Evolutionary conservation across 257 asterid genomes (phyloP), one percentile per base, ranked within the genome.

Genomic region (Capsicum chinense): DNA sequence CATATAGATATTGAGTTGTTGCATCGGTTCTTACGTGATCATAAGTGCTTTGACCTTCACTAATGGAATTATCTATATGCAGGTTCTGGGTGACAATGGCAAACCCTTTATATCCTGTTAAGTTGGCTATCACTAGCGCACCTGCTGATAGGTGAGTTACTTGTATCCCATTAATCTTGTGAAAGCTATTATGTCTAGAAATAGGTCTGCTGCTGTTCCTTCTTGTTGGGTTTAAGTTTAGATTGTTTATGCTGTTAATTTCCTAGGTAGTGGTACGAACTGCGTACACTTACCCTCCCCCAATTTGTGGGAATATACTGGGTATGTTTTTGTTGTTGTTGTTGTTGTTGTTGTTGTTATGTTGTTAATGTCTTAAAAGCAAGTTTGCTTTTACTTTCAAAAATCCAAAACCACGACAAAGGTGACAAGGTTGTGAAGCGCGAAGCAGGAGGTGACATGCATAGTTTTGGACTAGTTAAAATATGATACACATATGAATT

Each of bases 141-240:
- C 97, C 99, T 88, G 56, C 92, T 15, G 97, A 95, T 78, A 94
- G 98, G 99, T 97, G 89, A 91, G 96, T 80, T 54, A 37, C 79
- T 71, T 52, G 35, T 21, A 42, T 83, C 81, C 26, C 54, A 19
- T 50, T 76, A 54, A 13, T 76, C 59, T 76, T 76, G 9, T 50
- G 63, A 76, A 76, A 52, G 63, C 62, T 52, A 26, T 76, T 50
- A 54, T 74, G 64, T 76, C 48, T 56, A 76, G 26, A 56, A 76
- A 76, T 52, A 52, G 59, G 42, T 52, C 63, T 52, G 64, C 48
- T 54, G 63, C 26, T 76, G 47, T 76, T 76, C 64, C 63, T 76
- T 76, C 19, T 52, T 76, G 44, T 54, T 76, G 81, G 13, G 13
- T 74, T 50, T 74, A 52, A 21, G n/a, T 50, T 74, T 48, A 33